Base-by-base conservation (phyloP, 2,329 filamentous ascomycete genomes). In the Cadophora sp. region DNA sequence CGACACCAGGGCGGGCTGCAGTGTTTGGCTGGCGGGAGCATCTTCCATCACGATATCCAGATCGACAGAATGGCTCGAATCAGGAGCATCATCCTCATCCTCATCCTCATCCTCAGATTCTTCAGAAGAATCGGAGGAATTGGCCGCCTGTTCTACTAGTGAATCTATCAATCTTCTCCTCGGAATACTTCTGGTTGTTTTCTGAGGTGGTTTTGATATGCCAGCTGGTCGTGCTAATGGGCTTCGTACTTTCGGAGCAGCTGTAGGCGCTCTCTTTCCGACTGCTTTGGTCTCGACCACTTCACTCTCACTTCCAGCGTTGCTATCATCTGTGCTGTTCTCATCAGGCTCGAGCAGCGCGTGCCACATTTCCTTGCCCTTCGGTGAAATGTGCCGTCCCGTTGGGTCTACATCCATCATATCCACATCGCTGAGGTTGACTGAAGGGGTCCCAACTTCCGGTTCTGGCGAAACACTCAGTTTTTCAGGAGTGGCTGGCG, bases 81-180 rank as follows among this genome's bases (percentile, higher is more conserved):
- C 67, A n/a, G n/a, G n/a, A n/a, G n/a, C n/a, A n/a, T n/a, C 60
- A 27, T 1, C 26, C 8, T 68, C 65, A 4, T 67, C 56, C 19
- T 68, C 61, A 2, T 68, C 67, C 5, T 68, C 58, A 26, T 68
- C 61, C 5, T 70, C 67, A 4, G 51, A 58, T 3, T 64, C 64
- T 14, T 71, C 71, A 19, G n/a, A n/a, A n/a, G n/a, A n/a, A n/a
- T 67, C 66, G 53, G 61, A 60, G 4, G 66, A 65, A 37, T 72
- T 68, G 22, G 66, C 63, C 1, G 68, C 66, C 62, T 78, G 76
- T 59, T 76, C 73, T 29, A 75, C 75, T n/a, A 79, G 69, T 43
- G 76, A 73, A 60, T 79, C 77, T 58, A 79, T 79, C 26, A 79
- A 62, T 65, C 77, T 71, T 50, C 73, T 72, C 7, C 77, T 72